Evolutionary conservation across 805 yeast species (phyloP).

Genomic region (Kregervanrija fluxuum): DNA sequence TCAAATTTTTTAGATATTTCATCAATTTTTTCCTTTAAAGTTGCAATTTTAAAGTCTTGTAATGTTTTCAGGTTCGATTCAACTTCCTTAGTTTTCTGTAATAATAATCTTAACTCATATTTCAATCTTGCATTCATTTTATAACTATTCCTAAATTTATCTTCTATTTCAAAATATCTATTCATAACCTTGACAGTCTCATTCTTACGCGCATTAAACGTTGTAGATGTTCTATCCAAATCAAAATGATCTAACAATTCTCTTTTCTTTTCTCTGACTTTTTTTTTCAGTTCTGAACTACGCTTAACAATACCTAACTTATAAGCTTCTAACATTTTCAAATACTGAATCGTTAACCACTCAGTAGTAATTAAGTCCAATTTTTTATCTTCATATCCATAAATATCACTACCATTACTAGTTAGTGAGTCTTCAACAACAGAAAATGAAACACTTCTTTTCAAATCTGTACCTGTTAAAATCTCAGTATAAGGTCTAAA

Average conservation of each 20-base stretch:
- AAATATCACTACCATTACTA: constrained; percentile 5
- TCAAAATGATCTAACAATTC: no score
- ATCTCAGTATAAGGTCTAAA: not conserved
- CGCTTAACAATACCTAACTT: constrained; percentile 15
- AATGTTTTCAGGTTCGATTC: constrained; percentile 43
- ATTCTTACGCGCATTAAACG: constrained; percentile 9
- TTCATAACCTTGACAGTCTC: constrained; percentile 16
- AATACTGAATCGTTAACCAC: constrained; percentile 21
- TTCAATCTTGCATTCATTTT: constrained; percentile 52
- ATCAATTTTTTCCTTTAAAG: constrained; percentile 15
- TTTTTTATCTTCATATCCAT: constrained; percentile 14
- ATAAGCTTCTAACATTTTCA: constrained; percentile 14
- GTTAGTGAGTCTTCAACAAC: constrained; percentile 13
- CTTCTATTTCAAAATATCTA: constrained; percentile 22
- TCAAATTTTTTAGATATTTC: not conserved
- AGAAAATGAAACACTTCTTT: constrained; percentile 31
- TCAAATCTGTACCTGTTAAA: constrained; percentile 1
- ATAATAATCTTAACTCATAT: constrained; percentile 56
- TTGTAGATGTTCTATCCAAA: constrained; percentile 6
- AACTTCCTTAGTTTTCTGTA: constrained; percentile 58
- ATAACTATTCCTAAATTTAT: constrained; percentile 42
- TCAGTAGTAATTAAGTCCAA: constrained; percentile 16
- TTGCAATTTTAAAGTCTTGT: constrained; percentile 29
- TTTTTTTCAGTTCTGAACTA: constrained; percentile 11
- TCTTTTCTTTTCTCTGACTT: constrained; percentile 14